Evolutionary conservation across 768 basidiomycete species (phyloP).

Genomic region (Phylloporus sp.): DNA sequence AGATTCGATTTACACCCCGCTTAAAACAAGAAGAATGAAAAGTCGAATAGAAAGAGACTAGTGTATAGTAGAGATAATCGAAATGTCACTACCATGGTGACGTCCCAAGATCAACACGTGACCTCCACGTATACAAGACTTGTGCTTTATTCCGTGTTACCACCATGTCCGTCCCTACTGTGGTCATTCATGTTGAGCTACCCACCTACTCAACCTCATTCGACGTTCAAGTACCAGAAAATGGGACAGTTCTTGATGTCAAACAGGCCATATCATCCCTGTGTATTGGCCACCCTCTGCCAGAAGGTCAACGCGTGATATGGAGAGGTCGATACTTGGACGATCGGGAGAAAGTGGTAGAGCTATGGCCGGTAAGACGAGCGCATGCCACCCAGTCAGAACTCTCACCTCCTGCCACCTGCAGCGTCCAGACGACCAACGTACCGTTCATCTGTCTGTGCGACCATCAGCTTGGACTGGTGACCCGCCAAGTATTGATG

Average conservation of each 20-base stretch:
- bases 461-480: constrained; percentile 73
- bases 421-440: constrained; percentile 54
- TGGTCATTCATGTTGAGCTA: constrained; percentile 61
- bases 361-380: constrained; percentile 64
- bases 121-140: constrained; percentile 28
- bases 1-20: too few species aligned
- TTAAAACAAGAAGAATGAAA: too few species aligned
- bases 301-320: constrained; percentile 73
- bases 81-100: too few species aligned
- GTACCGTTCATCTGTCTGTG: constrained; percentile 72
- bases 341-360: constrained; percentile 61
- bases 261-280: constrained; percentile 60
- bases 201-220: constrained; percentile 74
- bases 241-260: constrained; percentile 55
- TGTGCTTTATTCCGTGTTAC: not conserved
- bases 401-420: constrained; percentile 4
- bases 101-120: constrained; percentile 16
- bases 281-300: constrained; percentile 62
- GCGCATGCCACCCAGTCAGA: not conserved
- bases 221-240: constrained; percentile 43
- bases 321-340: constrained; percentile 66
- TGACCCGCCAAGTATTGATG: constrained; percentile 40
- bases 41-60: too few species aligned
- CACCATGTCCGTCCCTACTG: constrained; percentile 27
- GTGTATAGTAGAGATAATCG: too few species aligned